phyloP scores from a whole-genome alignment of 2,329 filamentous ascomycete species.

The Penicillium hesseltinei region DNA sequence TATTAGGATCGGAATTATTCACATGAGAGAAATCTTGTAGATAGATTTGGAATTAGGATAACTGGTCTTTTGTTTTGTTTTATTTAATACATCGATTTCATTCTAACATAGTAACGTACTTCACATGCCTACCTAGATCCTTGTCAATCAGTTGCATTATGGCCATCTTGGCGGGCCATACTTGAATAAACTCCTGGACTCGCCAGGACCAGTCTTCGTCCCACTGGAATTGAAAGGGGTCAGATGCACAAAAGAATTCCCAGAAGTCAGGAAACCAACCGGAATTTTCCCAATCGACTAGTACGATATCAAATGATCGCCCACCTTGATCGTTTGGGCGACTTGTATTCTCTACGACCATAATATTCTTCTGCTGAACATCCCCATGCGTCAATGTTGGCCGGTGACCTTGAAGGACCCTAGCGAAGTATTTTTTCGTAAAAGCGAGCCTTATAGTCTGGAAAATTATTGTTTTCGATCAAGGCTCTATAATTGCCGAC shows the following conservation, averaged over 20 bases:
- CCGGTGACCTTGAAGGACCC: conserved; percentile 29
- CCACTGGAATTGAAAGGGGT: conserved; percentile 21
- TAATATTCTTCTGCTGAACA: conserved; percentile 31
- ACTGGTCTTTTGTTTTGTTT: too few relatives aligned
- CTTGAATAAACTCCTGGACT: conserved; percentile 29
- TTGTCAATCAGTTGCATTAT: conserved; percentile 30
- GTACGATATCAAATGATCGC: conserved; percentile 29
- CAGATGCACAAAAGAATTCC: conserved; percentile 29
- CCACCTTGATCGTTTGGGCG: conserved; percentile 22
- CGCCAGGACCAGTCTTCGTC: conserved; percentile 30
- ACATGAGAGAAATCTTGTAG: too few relatives aligned
- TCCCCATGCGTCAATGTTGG: conserved; percentile 33
- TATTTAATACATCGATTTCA: too few relatives aligned
- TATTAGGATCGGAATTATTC: too few relatives aligned
- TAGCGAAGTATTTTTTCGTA: conserved; percentile 28
- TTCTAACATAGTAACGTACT: too few relatives aligned
- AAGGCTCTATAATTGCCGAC: conserved; percentile 25
- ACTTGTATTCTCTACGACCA: conserved; percentile 22
- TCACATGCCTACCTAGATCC: conserved; percentile 10
- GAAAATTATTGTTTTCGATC: conserved; percentile 19
- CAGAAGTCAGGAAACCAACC: conserved; percentile 32
- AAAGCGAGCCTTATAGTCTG: conserved; percentile 29
- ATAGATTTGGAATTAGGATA: too few relatives aligned
- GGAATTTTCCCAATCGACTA: conserved; percentile 30
- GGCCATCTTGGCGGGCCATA: conserved; percentile 29